Percentiles rank a stretch among this genome's conserved stretches.
phyloP scores from a whole-genome alignment of 139 green algal species.

The Deuterostichococcus epilithicus region DNA sequence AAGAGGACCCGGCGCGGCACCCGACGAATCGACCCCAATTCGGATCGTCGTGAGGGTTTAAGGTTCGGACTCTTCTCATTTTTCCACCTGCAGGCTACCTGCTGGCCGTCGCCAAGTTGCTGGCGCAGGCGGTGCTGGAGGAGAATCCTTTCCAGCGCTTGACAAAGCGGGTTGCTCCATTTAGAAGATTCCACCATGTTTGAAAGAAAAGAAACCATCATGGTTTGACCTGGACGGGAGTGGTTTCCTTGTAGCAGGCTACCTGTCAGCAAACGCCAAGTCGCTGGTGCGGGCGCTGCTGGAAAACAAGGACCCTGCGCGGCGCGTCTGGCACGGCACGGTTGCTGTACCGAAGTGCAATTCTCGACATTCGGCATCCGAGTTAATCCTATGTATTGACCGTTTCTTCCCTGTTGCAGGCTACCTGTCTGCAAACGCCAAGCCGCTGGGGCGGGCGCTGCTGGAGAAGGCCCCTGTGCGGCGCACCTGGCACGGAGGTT shows the following conservation, averaged over 20 bases:
- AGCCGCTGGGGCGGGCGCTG: neutral
- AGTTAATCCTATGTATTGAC: no score
- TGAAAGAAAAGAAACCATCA: slow-evolving; percentile 32
- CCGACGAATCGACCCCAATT: neutral
- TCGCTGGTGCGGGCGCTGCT: neutral
- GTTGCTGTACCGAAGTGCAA: neutral
- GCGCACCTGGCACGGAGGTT: neutral
- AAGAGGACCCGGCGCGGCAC: neutral
- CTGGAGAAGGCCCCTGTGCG: neutral
- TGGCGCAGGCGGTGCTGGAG: neutral
- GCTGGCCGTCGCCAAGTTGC: neutral
- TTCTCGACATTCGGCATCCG: no score
- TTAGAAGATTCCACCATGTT: slow-evolving; percentile 25
- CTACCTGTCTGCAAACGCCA: neutral
- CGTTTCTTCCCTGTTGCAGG: neutral
- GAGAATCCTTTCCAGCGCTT: neutral
- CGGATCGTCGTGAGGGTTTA: no score
- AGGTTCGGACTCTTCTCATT: no score
- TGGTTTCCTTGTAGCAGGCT: neutral
- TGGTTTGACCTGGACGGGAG: no score
- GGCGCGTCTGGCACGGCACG: neutral
- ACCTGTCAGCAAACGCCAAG: neutral
- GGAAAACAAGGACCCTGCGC: neutral
- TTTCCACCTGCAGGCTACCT: neutral
- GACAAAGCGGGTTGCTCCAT: neutral